Evolutionary conservation across 371 early-diverging fungal genomes (phyloP).

Genomic region (Mortierella sp.): DNA sequence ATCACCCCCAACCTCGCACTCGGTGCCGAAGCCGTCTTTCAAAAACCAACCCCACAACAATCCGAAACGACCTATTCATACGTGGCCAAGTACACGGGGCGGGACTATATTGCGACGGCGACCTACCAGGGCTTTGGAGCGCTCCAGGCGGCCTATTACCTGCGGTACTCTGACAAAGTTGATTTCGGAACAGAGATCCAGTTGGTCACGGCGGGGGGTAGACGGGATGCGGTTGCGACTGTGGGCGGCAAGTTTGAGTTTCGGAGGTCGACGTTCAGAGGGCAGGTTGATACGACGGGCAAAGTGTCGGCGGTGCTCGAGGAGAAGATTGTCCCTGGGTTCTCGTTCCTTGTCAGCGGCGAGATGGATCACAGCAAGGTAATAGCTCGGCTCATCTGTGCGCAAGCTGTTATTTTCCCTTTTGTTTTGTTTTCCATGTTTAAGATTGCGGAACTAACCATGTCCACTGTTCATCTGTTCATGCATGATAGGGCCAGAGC

Average conservation of each 20-base stretch:
- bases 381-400: constrained; percentile 16
- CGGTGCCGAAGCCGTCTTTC: constrained; percentile 90
- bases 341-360: constrained; percentile 92
- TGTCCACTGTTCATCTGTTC: neutral
- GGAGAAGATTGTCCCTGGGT: constrained; percentile 95
- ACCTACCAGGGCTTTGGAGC: constrained; percentile 87
- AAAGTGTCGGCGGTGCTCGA: constrained; percentile 90
- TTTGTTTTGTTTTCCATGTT: neutral
- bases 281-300: constrained; percentile 91
- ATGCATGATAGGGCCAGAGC: constrained; percentile 72
- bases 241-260: constrained; percentile 98
- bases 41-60: constrained; percentile 89
- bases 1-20: constrained; percentile 85
- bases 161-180: constrained; percentile 92
- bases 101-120: constrained; percentile 85
- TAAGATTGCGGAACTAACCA: constrained; percentile 54
- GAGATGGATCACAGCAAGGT: constrained; percentile 97
- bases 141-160: constrained; percentile 90
- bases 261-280: constrained; percentile 90
- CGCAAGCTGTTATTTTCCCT: neutral
- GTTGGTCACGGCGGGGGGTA: constrained; percentile 78
- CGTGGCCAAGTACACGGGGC: constrained; percentile 81
- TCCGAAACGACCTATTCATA: constrained; percentile 84
- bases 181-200: constrained; percentile 96
- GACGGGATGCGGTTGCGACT: constrained; percentile 92